phyloP scores from a whole-genome alignment of 768 basidiomycete species.

The Lactarius deliciosus region DNA sequence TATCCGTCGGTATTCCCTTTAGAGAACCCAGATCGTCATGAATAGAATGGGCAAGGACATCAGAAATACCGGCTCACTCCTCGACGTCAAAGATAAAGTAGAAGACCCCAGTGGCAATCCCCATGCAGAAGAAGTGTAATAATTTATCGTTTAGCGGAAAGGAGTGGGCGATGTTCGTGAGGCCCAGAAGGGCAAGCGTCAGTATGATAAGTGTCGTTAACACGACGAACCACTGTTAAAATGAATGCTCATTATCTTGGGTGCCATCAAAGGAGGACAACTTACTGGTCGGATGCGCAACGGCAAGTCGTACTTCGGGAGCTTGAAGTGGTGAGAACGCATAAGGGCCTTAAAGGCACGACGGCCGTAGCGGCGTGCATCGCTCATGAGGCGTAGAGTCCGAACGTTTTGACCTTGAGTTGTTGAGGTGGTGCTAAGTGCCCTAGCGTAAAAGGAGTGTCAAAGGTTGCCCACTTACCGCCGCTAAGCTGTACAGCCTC shows the following conservation, averaged over 20 bases:
- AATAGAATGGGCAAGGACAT: slow-evolving; percentile 4
- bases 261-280: not conserved
- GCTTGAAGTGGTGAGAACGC: slow-evolving; percentile 62
- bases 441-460: not conserved
- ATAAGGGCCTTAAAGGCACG: slow-evolving; percentile 59
- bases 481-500: not conserved
- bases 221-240: slow-evolving; percentile 72
- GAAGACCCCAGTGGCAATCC: slow-evolving; percentile 72
- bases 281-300: slow-evolving; percentile 70
- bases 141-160: slow-evolving; percentile 79
- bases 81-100: slow-evolving; percentile 89
- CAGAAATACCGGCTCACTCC: slow-evolving; percentile 53
- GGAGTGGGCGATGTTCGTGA: slow-evolving; percentile 65
- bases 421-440: not conserved
- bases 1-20: slow-evolving; percentile 71
- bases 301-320: slow-evolving; percentile 70
- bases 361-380: slow-evolving; percentile 41
- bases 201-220: slow-evolving; percentile 70
- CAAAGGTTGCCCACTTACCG: not conserved
- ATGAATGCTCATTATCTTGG: not conserved
- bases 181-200: slow-evolving; percentile 69
- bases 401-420: not conserved
- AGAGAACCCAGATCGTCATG: slow-evolving; percentile 5
- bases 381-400: slow-evolving; percentile 20
- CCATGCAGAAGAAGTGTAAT: slow-evolving; percentile 76